Evolutionary conservation across 1,284 basidiomycete genomes (phyloP).

Genomic region (Rhizoctonia solani): DNA sequence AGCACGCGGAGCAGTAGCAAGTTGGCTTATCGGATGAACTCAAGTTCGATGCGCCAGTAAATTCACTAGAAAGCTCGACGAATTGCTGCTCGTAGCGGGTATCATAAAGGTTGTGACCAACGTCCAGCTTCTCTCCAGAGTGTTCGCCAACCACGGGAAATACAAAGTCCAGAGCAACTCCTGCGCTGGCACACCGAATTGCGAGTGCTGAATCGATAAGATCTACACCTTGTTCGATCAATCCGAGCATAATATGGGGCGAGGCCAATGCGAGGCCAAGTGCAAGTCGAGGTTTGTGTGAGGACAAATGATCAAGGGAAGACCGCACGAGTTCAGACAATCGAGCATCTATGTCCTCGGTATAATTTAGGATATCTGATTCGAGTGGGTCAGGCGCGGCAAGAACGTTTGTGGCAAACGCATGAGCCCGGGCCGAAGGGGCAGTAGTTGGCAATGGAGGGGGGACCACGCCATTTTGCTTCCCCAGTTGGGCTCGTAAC

Average conservation of each 20-base stretch:
- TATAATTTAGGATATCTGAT: constrained; percentile 16
- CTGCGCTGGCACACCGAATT: constrained; percentile 63
- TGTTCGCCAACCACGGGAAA: constrained; percentile 55
- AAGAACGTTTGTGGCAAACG: constrained; percentile 51
- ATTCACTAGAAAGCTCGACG: constrained; percentile 52
- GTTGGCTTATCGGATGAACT: constrained; percentile 33
- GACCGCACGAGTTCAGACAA: constrained; percentile 53
- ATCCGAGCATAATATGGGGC: constrained; percentile 72
- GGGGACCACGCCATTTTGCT: constrained; percentile 2
- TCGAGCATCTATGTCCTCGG: constrained; percentile 11
- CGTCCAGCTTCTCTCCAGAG: constrained; percentile 45
- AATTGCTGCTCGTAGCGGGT: constrained; percentile 63
- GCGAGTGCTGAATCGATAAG: constrained; percentile 75
- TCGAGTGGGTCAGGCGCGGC: constrained; percentile 59
- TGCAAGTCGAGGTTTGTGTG: constrained; percentile 62
- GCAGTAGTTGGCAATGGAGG: constrained; percentile 36
- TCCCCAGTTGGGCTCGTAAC: constrained; percentile 37
- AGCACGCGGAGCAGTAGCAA: constrained; percentile 68
- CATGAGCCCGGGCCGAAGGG: constrained; percentile 34
- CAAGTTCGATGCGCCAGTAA: constrained; percentile 44
- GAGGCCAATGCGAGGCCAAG: constrained; percentile 59
- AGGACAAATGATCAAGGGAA: constrained; percentile 60
- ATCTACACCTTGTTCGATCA: constrained; percentile 70
- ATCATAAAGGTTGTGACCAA: constrained; percentile 76
- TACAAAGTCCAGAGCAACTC: constrained; percentile 73